Evolutionary conservation across 1,284 basidiomycete species (phyloP), one percentile per base, ranked within the genome.

Genomic region (Crepidotus sp.): DNA sequence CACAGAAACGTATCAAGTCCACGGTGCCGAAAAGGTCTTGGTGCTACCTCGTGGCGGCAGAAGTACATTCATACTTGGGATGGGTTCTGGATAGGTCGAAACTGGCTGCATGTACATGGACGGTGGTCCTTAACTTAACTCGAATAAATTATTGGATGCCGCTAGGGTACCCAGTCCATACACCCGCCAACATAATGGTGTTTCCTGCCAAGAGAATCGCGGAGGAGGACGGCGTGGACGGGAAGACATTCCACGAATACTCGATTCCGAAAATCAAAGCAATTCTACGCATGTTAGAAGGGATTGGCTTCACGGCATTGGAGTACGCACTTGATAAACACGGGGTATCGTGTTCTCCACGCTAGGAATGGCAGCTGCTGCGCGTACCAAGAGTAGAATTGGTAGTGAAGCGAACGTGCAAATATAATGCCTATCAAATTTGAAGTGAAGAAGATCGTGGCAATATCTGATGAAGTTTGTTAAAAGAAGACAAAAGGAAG

Each of bases 371-470:
- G 91, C n/a, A 96, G 62, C 55, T 95, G 90, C 52, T 92, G 85
- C 9, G 87, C 91, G 62, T 98, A 98, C 96, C 95, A 98, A 4
- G 87, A 83, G 62, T 97, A 97, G 65, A 99, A 99, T 57, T 99
- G 95, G 62, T 98, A 98, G 62, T 99, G 95, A 42, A 99, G 66
- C 11, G 93, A 96, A n/a, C 96, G 79, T 11, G 96, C 89, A 61
- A 88, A 97, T 3, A 88, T 55, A 25, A 98, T 84, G 17, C 95
- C 95, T 49, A 97, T 83, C 39, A 98, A 63, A 59, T 98, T 98
- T 11, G 86, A 87, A 1, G 90, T 93, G 69, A 91, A 92, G 14
- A 97, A 71, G 17, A 91, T 71, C 0, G 83, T 83, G 8, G 82
- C 74, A 29, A 90, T 75, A 58, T 90, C 94, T 96, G 58, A 14